Evolutionary conservation across 1,284 basidiomycete species (phyloP).

Genomic region (Coniophora puteana): DNA sequence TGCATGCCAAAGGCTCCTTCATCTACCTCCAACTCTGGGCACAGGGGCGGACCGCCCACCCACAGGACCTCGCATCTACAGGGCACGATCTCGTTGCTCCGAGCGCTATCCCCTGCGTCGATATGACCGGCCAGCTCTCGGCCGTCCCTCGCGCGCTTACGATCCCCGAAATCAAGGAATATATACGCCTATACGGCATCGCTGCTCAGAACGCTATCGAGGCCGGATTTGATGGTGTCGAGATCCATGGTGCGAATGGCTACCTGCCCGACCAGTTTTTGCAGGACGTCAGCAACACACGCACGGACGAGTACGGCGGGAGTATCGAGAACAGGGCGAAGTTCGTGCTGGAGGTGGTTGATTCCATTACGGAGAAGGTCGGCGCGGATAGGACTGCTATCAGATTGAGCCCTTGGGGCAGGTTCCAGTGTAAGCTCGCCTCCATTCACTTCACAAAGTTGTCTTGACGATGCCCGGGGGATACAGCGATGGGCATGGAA

Average conservation of each 20-base stretch:
- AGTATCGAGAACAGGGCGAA: slow-evolving; percentile 40
- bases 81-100: slow-evolving; percentile 30
- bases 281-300: slow-evolving; percentile 38
- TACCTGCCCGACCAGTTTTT: slow-evolving; percentile 49
- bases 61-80: slow-evolving; percentile 19
- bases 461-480: background rate
- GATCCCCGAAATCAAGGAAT: slow-evolving; percentile 34
- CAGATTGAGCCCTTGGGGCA: slow-evolving; percentile 48
- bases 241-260: slow-evolving; percentile 35
- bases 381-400: slow-evolving; percentile 39
- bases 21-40: slow-evolving; percentile 40
- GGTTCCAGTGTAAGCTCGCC: slow-evolving; percentile 28
- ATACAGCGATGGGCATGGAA: slow-evolving; percentile 30
- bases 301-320: slow-evolving; percentile 49
- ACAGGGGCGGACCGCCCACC: slow-evolving; percentile 27
- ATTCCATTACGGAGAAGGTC: slow-evolving; percentile 35
- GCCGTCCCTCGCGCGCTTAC: slow-evolving; percentile 34
- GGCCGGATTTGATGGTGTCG: slow-evolving; percentile 67
- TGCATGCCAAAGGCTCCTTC: slow-evolving; percentile 34
- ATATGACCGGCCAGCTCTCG: too few species aligned
- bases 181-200: slow-evolving; percentile 34
- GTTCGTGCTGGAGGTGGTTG: slow-evolving; percentile 39
- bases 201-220: slow-evolving; percentile 53
- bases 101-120: slow-evolving; percentile 40
- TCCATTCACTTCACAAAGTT: background rate